phyloP scores from a whole-genome alignment of 1,139 yeast species.

The Kodamaea sp. region DNA sequence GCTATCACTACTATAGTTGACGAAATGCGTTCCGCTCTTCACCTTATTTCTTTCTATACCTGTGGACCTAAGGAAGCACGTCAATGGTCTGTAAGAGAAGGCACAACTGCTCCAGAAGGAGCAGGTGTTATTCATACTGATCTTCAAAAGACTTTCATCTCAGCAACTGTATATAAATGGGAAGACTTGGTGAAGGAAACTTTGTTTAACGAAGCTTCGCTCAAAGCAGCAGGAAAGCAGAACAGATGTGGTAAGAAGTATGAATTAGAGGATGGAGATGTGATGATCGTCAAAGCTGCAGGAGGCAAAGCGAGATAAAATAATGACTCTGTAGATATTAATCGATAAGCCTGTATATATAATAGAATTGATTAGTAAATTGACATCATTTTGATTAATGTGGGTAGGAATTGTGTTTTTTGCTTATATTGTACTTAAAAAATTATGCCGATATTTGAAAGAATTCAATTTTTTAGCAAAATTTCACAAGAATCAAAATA shows the following conservation, averaged over 20 bases:
- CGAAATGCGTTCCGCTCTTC: conserved; percentile 67
- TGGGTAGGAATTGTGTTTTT: no score
- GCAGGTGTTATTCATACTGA: conserved; percentile 95
- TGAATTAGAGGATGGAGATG: conserved; percentile 75
- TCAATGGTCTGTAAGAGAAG: conserved; percentile 86
- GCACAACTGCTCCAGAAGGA: conserved; percentile 85
- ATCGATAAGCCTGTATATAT: no score
- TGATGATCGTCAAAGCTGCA: conserved; percentile 60
- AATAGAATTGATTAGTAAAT: no score
- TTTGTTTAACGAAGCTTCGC: conserved; percentile 44
- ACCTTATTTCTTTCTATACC: conserved; percentile 83
- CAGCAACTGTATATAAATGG: conserved; percentile 86
- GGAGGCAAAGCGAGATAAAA: conserved; percentile 35
- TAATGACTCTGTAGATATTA: no score
- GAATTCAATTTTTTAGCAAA: no score
- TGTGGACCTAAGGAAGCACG: conserved; percentile 89
- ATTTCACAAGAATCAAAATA: no score
- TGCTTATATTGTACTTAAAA: no score
- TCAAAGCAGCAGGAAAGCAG: conserved; percentile 53
- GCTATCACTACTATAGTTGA: conserved; percentile 51
- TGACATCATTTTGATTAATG: no score
- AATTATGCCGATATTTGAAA: no score
- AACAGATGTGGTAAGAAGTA: conserved; percentile 71
- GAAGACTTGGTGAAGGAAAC: conserved; percentile 53
- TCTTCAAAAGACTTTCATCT: conserved; percentile 77